Percentiles rank a stretch among this genome's conserved stretches.
phyloP scores from a whole-genome alignment of 1,284 basidiomycete genomes.

The Malassezia furfur region DNA sequence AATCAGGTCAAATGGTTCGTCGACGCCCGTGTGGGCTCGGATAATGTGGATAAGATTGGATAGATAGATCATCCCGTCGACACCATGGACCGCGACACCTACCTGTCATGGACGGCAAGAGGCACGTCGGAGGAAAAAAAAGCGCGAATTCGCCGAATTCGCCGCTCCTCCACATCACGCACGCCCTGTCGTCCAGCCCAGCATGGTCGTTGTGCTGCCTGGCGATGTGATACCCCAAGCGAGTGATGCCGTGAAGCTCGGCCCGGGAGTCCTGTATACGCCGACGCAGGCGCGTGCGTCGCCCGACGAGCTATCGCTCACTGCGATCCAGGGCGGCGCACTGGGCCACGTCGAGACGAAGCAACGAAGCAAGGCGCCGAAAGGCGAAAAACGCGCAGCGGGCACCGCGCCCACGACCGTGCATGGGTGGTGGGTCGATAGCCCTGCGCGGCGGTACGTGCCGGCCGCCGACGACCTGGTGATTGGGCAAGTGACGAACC shows the following conservation, averaged over 20 bases:
- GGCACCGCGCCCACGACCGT: neutral
- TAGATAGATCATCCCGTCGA: neutral
- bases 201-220: conserved; percentile 32
- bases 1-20: neutral
- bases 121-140: neutral
- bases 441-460: conserved; percentile 23
- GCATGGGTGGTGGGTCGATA: conserved; percentile 31
- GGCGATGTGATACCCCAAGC: conserved; percentile 26
- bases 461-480: conserved; percentile 32
- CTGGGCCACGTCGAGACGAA: conserved; percentile 20
- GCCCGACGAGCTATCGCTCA: conserved; percentile 11
- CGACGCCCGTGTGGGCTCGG: conserved; percentile 9
- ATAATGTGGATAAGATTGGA: conserved; percentile 21
- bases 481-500: conserved; percentile 38
- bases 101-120: neutral
- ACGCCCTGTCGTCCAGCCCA: neutral
- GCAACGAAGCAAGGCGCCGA: neutral
- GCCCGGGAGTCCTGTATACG: conserved; percentile 30
- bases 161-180: neutral
- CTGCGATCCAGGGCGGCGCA: conserved; percentile 24
- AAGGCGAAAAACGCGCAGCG: neutral
- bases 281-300: neutral
- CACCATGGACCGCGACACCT: neutral
- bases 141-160: neutral
- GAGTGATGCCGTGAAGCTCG: conserved; percentile 21